Evolutionary conservation across 2,329 filamentous ascomycete genomes (phyloP).

Genomic region (Talaromyces sp.): DNA sequence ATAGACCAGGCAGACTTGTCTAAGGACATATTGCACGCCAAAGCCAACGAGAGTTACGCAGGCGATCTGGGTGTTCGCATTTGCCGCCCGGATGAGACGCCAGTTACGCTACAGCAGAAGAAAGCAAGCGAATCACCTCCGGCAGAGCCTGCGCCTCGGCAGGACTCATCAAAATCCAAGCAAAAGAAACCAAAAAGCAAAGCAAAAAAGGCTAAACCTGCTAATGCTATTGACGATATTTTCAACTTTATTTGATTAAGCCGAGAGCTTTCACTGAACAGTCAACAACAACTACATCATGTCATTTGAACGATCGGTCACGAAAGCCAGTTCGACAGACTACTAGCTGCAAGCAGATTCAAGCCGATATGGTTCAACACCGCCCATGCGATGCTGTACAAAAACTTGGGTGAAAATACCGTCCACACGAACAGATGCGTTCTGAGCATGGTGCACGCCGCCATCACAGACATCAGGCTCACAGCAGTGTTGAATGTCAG

Average conservation of each 20-base stretch:
- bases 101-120: not conserved
- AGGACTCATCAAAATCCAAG: not conserved
- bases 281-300: not conserved
- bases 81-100: not conserved
- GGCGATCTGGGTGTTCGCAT: conserved; percentile 3
- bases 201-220: conserved; percentile 34
- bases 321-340: conserved; percentile 44
- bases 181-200: conserved; percentile 41
- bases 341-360: conserved; percentile 59
- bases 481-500: conserved; percentile 65
- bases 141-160: not conserved
- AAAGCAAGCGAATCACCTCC: not conserved
- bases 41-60: not conserved
- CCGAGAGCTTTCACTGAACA: not conserved
- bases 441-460: conserved; percentile 73
- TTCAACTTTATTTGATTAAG: conserved; percentile 53
- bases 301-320: not conserved
- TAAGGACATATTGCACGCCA: not conserved
- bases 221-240: conserved; percentile 65
- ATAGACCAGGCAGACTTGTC: not conserved
- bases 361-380: conserved; percentile 72
- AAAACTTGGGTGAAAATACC: conserved; percentile 93
- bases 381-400: conserved; percentile 88
- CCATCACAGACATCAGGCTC: conserved; percentile 71
- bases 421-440: conserved; percentile 98